phyloP scores from a whole-genome alignment of 2,329 filamentous ascomycete species.

The Exophiala bonariae region DNA sequence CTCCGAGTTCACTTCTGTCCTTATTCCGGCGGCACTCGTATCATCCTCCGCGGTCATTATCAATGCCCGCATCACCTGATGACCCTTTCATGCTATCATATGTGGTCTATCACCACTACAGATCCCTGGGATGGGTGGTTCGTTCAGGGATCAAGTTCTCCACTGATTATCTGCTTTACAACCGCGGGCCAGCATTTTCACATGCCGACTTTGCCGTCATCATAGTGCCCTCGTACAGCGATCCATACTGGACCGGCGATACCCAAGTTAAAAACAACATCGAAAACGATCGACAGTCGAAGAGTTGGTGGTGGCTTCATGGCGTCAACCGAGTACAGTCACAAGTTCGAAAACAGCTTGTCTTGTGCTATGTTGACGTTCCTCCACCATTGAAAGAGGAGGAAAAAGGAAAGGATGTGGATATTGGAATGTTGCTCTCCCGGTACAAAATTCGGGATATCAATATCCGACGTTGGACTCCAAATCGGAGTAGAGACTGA shows the following conservation, averaged over 20 bases:
- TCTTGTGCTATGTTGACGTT: conserved; percentile 88
- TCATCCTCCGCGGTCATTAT: conserved; percentile 58
- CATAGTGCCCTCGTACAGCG: conserved; percentile 77
- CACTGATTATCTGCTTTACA: conserved; percentile 92
- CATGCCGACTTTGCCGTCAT: conserved; percentile 92
- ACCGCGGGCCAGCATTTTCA: conserved; percentile 87
- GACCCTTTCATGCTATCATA: conserved; percentile 86
- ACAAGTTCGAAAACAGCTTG: conserved; percentile 85
- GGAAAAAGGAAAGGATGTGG: conserved; percentile 39
- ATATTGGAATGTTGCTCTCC: conserved; percentile 64
- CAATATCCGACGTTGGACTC: conserved; percentile 78
- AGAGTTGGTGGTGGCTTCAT: conserved; percentile 64
- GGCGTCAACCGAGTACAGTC: conserved; percentile 85
- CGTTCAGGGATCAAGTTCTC: conserved; percentile 92
- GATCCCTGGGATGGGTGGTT: conserved; percentile 91
- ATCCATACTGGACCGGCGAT: conserved; percentile 65
- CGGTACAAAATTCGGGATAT: conserved; percentile 79
- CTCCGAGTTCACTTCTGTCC: conserved; percentile 59
- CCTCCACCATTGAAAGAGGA: conserved; percentile 63
- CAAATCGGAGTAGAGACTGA: conserved; percentile 74
- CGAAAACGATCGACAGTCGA: conserved; percentile 42
- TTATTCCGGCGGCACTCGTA: conserved; percentile 70
- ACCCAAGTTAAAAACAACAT: conserved; percentile 52
- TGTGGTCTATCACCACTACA: conserved; percentile 91
- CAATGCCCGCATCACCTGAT: conserved; percentile 62